phyloP scores from a whole-genome alignment of 1,284 basidiomycete species.

The Prillingera fragicola region DNA sequence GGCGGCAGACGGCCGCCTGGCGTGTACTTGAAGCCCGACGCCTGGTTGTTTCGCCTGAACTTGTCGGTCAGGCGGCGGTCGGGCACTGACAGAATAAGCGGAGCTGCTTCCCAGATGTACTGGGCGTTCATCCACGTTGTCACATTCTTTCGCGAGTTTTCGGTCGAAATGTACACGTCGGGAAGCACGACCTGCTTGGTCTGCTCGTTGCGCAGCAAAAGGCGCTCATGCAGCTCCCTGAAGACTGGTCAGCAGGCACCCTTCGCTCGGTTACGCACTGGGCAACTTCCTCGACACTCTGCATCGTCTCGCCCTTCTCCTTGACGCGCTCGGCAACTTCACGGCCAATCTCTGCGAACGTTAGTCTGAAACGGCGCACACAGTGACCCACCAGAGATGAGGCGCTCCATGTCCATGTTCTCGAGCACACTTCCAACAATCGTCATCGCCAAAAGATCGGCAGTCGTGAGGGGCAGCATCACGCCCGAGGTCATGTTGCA shows the following conservation, averaged over 20 bases:
- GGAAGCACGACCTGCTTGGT: constrained; percentile 96
- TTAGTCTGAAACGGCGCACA: neutral
- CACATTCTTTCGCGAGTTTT: constrained; percentile 86
- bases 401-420: constrained; percentile 96
- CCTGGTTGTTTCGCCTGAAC: constrained; percentile 54
- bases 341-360: constrained; percentile 67
- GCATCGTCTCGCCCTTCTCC: constrained; percentile 59
- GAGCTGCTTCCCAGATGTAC: constrained; percentile 67
- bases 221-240: constrained; percentile 70
- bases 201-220: constrained; percentile 87
- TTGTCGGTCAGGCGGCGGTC: constrained; percentile 91
- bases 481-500: constrained; percentile 86
- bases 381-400: constrained; percentile 56
- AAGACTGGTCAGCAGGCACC: neutral
- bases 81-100: constrained; percentile 73
- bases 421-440: constrained; percentile 93
- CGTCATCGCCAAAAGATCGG: constrained; percentile 90
- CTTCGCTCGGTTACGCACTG: constrained; percentile 38
- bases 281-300: constrained; percentile 94
- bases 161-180: constrained; percentile 87
- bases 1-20: constrained; percentile 54
- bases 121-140: constrained; percentile 73
- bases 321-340: constrained; percentile 89
- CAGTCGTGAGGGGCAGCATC: constrained; percentile 94
- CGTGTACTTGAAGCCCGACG: constrained; percentile 51